Evolutionary conservation across 2,329 filamentous ascomycete species (phyloP).

Genomic region (Chaetomium sp.): DNA sequence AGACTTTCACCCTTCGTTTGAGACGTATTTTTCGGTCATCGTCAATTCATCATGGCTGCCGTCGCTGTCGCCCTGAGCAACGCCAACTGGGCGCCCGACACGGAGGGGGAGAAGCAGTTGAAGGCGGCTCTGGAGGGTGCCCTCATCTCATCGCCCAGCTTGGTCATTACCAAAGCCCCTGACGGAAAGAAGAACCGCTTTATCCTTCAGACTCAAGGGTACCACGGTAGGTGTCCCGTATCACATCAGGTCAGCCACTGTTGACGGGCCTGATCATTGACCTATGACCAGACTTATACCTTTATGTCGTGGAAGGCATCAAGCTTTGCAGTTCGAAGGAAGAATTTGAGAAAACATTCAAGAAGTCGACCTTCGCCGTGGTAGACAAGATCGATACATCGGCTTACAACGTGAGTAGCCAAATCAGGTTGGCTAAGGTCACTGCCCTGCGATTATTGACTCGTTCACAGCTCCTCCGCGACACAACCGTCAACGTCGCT

Average conservation of each 20-base stretch:
- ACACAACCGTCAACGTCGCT: background rate
- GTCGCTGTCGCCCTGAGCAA: background rate
- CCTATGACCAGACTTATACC: background rate
- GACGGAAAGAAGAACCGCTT: background rate
- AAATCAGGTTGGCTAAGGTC: background rate
- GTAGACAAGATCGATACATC: background rate
- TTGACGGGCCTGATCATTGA: background rate
- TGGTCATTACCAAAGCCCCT: background rate
- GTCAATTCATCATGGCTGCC: background rate
- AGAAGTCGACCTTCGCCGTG: background rate
- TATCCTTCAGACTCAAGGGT: background rate
- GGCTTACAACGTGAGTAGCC: background rate
- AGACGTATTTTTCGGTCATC: background rate
- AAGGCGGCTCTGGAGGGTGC: background rate
- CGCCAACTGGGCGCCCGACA: background rate
- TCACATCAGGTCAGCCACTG: background rate
- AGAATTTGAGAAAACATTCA: background rate
- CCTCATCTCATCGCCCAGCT: background rate
- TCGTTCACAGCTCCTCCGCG: background rate
- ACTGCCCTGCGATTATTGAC: background rate
- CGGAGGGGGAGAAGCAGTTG: background rate
- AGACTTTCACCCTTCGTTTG: background rate
- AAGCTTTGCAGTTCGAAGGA: background rate
- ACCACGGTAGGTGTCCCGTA: background rate
- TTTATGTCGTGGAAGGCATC: background rate